Base-by-base conservation (phyloP, 768 basidiomycete genomes). In the Trametes sanguinea region DNA sequence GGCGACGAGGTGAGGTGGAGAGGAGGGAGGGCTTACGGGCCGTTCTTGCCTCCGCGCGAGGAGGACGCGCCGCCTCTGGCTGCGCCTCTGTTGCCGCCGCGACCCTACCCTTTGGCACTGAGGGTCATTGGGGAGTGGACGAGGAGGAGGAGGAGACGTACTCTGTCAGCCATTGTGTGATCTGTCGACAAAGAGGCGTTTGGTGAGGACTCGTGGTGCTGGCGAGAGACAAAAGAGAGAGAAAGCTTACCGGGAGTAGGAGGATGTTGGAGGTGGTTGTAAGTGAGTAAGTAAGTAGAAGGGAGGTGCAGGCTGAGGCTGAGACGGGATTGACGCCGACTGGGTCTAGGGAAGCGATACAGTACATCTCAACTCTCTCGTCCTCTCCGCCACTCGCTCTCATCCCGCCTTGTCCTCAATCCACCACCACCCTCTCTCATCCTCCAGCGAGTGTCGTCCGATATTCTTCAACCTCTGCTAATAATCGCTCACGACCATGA, bases 91-190 rank as follows among this genome's bases (percentile, higher is more conserved):
- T 75, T 71, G 63, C 78, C 75, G 73, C 85, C 84, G 75, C 89
- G 88, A 72, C 78, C 83, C 89, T 91, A 72, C 78, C 83, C 89
- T 91, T 53, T 65, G 52, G 46, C 60, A 65, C 55, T 56, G 48
- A 54, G 54, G 63, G 63, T 64, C 63, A 64, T 65, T 65, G 56
- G 60, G 22, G 55, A 45, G 46, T 43, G 33, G 51, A 50, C 13
- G 47, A 50, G 9, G 60, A 65, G 57, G 53, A 54, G 33, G 62
- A 14, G 40, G 29, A 37, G 51, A 77, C 82, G 68, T 68, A 88
- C 87, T 73, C 86, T 83, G 76, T 87, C 85, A 75, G 84, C 80
- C 84, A 85, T 85, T 52, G 32, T 53, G 50, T 50, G 57, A 6
- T 37, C 35, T 37, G 35, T 11, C 6, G 35, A 37, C 42, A 50